Conservation (phyloP, 495 filamentous ascomycete species). For the Penicillium mononematosum region DNA sequence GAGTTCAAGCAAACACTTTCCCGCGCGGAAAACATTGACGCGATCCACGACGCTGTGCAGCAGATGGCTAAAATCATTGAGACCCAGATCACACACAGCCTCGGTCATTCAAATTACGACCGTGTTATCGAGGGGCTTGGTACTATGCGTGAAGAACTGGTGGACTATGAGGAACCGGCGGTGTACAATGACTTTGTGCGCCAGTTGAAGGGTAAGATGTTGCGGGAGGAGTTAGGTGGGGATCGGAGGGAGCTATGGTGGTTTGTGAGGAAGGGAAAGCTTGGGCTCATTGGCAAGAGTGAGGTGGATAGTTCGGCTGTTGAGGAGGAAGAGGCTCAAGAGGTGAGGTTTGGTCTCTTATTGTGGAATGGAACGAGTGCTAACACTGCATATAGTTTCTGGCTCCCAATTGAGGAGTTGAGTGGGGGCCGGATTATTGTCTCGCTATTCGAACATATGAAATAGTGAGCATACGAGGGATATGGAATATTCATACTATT, state of each 20-base stretch:
- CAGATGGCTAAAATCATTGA: slow-evolving; percentile 74
- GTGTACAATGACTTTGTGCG: slow-evolving; percentile 75
- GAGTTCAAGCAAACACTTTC: slow-evolving; percentile 84
- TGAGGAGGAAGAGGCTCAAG: slow-evolving; percentile 64
- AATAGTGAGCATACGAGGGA: not conserved
- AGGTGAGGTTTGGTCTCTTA: slow-evolving; percentile 38
- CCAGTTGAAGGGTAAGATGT: slow-evolving; percentile 68
- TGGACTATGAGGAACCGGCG: slow-evolving; percentile 70
- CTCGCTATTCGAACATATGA: not conserved
- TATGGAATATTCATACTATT: not conserved
- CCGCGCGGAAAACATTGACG: slow-evolving; percentile 57
- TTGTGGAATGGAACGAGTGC: not conserved
- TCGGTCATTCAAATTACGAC: slow-evolving; percentile 73
- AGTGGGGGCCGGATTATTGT: not conserved
- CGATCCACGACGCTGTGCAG: slow-evolving; percentile 64
- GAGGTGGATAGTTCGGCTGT: slow-evolving; percentile 61
- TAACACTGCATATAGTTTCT: slow-evolving; percentile 31
- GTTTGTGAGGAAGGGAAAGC: slow-evolving; percentile 58
- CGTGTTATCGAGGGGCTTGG: slow-evolving; percentile 73
- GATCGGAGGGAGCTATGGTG: slow-evolving; percentile 84
- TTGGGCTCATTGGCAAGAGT: slow-evolving; percentile 71
- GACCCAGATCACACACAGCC: slow-evolving; percentile 64
- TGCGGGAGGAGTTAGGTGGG: slow-evolving; percentile 72
- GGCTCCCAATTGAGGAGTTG: slow-evolving; percentile 24
- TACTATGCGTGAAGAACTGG: slow-evolving; percentile 74